Evolutionary conservation across 2,329 filamentous ascomycete species (phyloP), one percentile per base, ranked within the genome.

Genomic region (Sclerotinia minor): DNA sequence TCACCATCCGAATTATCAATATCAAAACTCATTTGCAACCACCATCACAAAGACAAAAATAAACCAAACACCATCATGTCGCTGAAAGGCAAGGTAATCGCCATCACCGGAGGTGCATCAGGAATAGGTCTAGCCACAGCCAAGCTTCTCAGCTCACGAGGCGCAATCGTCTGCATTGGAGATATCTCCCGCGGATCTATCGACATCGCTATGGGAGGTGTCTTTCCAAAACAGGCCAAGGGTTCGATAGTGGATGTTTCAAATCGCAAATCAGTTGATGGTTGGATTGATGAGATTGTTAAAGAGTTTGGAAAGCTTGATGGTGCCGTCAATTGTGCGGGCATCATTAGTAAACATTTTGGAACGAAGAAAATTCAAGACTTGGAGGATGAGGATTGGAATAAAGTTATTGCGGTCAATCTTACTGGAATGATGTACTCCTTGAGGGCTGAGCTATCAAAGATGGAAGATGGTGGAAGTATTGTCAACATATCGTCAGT

Each of bases 91-190:
- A 83, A 84, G 68, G 87, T 85, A 7, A 91, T 92, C 67, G 83
- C 94, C 68, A 92, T 95, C 77, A 94, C 90, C 0, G 92, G 92
- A 70, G 91, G 87, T 26, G 90, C 89, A 3, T 90, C 87, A 8
- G 91, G 92, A 29, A 89, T 95, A 67, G 91, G 92, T 21, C 86
- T 91, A 59, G 89, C 91, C 0, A 85, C 93, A 5, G 89, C 91
- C 3, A 86, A 88, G 75, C 67, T 75, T 45, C 65, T 73, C 24
- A 67, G 71, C 11, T 69, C 65, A 9, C 73, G 72, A 11, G 73
- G 72, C 8, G 74, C 74, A 5, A 75, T 67, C 19, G 71, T 76
- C 17, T 75, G 70, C 32, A 71, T 76, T 7, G 72, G 69, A 5
- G 75, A 76, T 49, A 55, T 72, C 26, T 54, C 71, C 21, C 32